Percentiles rank a stretch among this genome's conserved stretches.
These are phyloP conservation scores for Pharnaceum exiguum DNA, from an alignment of 148 eudicot species.

Conservation along the genomic window DNA sequence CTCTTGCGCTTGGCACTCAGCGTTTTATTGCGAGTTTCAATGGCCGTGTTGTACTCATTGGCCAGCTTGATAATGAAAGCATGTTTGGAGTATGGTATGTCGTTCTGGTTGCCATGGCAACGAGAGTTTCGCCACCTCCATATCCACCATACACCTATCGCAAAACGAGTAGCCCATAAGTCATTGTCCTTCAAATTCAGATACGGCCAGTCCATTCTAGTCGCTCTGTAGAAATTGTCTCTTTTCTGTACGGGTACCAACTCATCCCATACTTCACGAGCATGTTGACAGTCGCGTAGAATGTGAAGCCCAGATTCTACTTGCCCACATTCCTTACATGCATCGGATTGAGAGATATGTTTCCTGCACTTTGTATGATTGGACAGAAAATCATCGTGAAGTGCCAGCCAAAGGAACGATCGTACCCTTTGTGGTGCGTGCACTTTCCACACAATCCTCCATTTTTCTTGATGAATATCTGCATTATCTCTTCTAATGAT, in stretches of 20 bases:
- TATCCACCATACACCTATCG: background rate
- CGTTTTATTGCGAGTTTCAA: background rate
- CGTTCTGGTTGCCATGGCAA: background rate
- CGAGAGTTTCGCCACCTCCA: background rate
- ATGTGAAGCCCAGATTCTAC: background rate
- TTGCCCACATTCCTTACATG: background rate
- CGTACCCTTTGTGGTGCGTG: background rate
- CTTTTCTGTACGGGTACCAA: background rate
- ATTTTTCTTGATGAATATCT: background rate
- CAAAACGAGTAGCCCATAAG: background rate
- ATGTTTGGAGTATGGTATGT: background rate
- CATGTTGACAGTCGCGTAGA: background rate
- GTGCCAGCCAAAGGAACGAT: background rate
- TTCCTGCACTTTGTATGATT: background rate
- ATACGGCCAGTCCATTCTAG: background rate
- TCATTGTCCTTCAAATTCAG: background rate
- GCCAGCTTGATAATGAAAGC: background rate
- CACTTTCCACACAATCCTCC: background rate
- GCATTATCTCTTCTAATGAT: background rate
- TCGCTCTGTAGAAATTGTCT: background rate
- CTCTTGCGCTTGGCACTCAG: background rate
- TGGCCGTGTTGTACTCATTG: background rate
- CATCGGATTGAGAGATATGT: background rate
- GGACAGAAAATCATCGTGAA: background rate
- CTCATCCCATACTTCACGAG: background rate